Base-by-base conservation (phyloP, 1,139 yeast species). In the Suhomyces bribrorum region DNA sequence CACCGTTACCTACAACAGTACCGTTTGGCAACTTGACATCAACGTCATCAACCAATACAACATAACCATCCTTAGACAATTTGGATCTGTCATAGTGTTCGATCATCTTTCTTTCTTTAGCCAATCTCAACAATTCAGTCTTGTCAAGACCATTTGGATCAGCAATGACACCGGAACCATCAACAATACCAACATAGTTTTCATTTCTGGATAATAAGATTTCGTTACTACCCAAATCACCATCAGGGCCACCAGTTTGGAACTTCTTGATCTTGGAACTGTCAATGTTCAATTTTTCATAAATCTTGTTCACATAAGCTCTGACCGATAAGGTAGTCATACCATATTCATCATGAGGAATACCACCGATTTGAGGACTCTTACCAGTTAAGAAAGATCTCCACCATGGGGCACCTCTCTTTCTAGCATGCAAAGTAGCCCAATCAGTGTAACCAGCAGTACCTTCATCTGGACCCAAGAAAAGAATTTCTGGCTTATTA, bases 231-330 rank as follows among this genome's bases (percentile, higher is more conserved):
- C 98, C 98, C 56, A 92, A 76, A 65, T 92, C 98, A 57, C 98
- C 98, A 66, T 92, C 97, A 46, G 98, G 98, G 32, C 98, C 98
- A 66, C 97, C 98, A 41, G 97, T 92, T 71, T 92, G 98, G 59
- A 92, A 73, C 67, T 92, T 92, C 54, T 75, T 76, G 43, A 90
- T 77, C 31, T 58, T 57, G 26, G 77, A 66, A 44, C 77, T 66
- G 49, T 83, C 79, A 46, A 90, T 70, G 30, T 65, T 61, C 46
- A 85, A 75, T 62, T 88, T 86, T 52, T 87, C 85, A 63, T 90
- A 92, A 46, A 90, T 83, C 59, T 88, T 87, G 61, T 86, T 84
- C 43, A 92, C 95, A 62, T 83, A 92, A 38, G 96, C 87, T 57
- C 98, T 82, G 35, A 92, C 97, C 34, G 96, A 87, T 50, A 90